A percentile compares a stretch with the other conserved stretches of the same genome.
Evolutionary conservation across 106 monocot genomes (phyloP).

Genomic region (Apostasia ramifera): DNA sequence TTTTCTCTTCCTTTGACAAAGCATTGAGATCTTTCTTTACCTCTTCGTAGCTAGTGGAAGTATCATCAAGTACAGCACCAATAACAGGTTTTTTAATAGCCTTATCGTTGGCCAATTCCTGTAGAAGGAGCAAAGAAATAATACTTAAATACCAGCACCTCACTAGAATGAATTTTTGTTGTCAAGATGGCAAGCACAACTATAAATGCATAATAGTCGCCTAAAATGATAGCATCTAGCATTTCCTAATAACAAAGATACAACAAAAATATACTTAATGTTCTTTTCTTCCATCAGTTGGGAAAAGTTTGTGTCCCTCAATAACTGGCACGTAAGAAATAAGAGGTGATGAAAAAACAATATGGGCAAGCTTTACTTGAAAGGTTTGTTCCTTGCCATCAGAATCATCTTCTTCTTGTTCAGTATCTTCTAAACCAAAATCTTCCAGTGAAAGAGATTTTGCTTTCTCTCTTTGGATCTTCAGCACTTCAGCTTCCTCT

Average conservation of each 20-base stretch:
- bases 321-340: background rate
- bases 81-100: background rate
- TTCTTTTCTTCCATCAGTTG: background rate
- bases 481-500: conserved; percentile 68
- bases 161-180: too few species aligned
- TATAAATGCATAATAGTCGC: background rate
- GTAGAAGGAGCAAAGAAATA: background rate
- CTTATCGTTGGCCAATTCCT: conserved; percentile 23
- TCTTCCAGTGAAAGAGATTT: conserved; percentile 54
- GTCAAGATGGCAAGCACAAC: background rate
- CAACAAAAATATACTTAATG: background rate
- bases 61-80: conserved; percentile 10
- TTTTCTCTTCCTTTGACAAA: conserved; percentile 73
- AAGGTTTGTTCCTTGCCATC: conserved; percentile 25
- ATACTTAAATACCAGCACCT: background rate
- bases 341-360: background rate
- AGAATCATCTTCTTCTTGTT: conserved; percentile 30
- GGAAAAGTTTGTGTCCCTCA: background rate
- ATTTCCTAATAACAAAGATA: background rate
- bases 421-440: conserved; percentile 60
- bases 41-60: conserved; percentile 33
- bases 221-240: background rate
- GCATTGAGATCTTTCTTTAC: conserved; percentile 57
- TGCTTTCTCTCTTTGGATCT: conserved; percentile 64
- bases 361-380: conserved; percentile 22